Base-by-base conservation (phyloP, 1,284 basidiomycete genomes). In the Cutaneotrichosporon sp. region DNA sequence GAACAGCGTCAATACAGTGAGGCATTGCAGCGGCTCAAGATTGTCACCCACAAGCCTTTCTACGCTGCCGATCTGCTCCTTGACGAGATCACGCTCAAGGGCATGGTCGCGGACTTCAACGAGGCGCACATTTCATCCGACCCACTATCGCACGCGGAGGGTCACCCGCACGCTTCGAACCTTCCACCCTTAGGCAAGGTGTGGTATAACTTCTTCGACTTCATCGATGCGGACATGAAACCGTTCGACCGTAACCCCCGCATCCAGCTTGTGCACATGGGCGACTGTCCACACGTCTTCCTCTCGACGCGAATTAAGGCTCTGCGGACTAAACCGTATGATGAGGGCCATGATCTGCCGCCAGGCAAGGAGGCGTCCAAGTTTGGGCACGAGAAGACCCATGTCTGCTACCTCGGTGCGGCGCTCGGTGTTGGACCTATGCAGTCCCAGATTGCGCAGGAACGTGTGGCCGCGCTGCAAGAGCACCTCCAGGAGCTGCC, bases 1-100 rank as follows among this genome's bases (percentile, higher is more conserved):
- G 90, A 94, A 75, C 76, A 73, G 51, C 63, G 65, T 17, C 60
- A 61, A 31, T 59, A 61, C 26, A 56, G 65, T 46, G 79, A 80
- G 45, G 55, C 61, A 26, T 61, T 72, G 16, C 39, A 62, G 1
- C 49, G 61, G 11, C 59, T 57, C 9, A 68, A 61, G 42, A 62
- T 58, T 19, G 56, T 69, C 33, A 59, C 58, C 1, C 87, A 88
- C 74, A 97, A 96, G 70, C 84, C 88, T 2, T 91, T 97, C 75
- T 91, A 92, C 66, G 87, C 90, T n/a, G 87, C 87, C 29, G 91
- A 97, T 73, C 82, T 94, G 7, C 82, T 90, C 31, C 77, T 91
- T 63, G 84, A 84, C 65, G 82, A 84, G 7, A 75, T 94, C 33
- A 86, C 91, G 54, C 76, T 97, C 39, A 86, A 88, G 51, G 84